phyloP scores from a whole-genome alignment of 2,329 filamentous ascomycete species.

The Aciculosporium take region DNA sequence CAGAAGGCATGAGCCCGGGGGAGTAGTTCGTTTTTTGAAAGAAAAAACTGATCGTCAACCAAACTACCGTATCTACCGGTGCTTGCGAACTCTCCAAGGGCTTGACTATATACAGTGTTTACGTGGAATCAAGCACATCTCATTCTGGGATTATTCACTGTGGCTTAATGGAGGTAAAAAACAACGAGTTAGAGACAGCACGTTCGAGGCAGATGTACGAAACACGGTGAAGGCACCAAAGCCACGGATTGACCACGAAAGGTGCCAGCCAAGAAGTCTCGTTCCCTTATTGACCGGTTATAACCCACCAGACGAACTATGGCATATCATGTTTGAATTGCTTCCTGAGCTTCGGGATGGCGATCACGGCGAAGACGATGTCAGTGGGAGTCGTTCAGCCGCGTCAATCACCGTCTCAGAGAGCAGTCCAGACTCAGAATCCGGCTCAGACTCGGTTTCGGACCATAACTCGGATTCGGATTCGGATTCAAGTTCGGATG shows the following conservation, averaged over 20 bases:
- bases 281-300: conserved; percentile 9
- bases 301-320: conserved; percentile 4
- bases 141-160: conserved; percentile 26
- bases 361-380: background rate
- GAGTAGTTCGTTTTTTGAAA: conserved; percentile 13
- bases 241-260: background rate
- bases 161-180: conserved; percentile 7
- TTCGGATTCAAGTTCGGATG: background rate
- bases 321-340: conserved; percentile 3
- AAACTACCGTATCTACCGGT: conserved; percentile 22
- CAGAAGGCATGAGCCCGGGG: conserved; percentile 21
- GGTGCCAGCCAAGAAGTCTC: conserved; percentile 11
- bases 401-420: too few species aligned
- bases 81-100: conserved; percentile 28
- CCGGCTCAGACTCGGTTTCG: background rate
- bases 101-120: conserved; percentile 29
- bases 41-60: conserved; percentile 23
- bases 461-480: background rate
- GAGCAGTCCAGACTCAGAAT: background rate
- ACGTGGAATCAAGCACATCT: conserved; percentile 26
- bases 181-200: conserved; percentile 15
- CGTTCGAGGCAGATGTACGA: conserved; percentile 16
- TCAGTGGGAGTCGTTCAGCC: background rate
- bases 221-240: conserved; percentile 12
- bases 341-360: background rate